A percentile compares a stretch with the other conserved stretches of the same genome.
These are phyloP conservation scores for Teratosphaeria viscida DNA, from an alignment of 2,329 filamentous ascomycete genomes.

Conservation along the genomic window DNA sequence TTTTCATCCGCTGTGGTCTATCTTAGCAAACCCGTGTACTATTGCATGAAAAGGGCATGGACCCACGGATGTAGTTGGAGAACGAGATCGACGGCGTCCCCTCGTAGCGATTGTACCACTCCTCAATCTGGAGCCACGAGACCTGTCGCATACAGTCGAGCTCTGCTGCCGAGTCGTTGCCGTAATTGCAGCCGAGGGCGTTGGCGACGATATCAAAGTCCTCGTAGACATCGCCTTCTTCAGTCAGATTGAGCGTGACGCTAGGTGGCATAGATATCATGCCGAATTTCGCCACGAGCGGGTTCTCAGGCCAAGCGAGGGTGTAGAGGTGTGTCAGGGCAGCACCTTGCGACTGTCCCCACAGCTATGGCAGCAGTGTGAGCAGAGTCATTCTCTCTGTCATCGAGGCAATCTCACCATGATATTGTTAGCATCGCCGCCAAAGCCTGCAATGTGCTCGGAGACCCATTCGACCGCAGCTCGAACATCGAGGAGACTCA, in stretches of 20 bases:
- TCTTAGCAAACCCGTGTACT: not conserved
- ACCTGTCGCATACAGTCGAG: not conserved
- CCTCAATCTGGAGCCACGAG: not conserved
- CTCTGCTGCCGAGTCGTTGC: not conserved
- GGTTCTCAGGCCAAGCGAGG: not conserved
- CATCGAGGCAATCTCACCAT: not conserved
- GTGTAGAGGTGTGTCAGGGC: not conserved
- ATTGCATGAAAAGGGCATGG: not conserved
- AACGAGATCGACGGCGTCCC: not conserved
- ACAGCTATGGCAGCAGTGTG: not conserved
- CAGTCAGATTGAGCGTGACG: not conserved
- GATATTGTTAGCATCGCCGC: not conserved
- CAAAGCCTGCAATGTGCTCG: not conserved
- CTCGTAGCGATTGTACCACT: not conserved
- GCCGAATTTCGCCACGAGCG: not conserved
- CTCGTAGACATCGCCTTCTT: not conserved
- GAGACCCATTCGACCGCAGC: not conserved
- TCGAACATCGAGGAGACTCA: not conserved
- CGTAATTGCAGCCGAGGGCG: not conserved
- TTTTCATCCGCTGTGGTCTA: not conserved
- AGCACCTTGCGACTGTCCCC: not conserved
- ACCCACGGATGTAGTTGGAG: not conserved
- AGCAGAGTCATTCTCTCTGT: not conserved
- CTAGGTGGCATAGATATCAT: not conserved
- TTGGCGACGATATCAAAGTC: not conserved